Evolutionary conservation across 371 early-diverging fungal genomes (phyloP).

Genomic region (Syncephalastrum sp.): DNA sequence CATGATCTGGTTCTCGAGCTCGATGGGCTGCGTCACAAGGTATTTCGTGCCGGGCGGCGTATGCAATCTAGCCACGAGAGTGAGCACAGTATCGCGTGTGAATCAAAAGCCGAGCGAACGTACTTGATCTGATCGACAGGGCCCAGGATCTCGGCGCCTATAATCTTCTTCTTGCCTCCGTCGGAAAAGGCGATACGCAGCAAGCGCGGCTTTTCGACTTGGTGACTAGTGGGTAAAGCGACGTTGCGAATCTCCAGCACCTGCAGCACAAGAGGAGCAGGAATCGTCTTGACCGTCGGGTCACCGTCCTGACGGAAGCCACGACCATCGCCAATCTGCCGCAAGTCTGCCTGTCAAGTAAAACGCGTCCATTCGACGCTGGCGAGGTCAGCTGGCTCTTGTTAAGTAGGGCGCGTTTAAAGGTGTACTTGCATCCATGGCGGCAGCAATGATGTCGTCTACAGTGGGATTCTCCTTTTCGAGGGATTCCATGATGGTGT

Average conservation of each 20-base stretch:
- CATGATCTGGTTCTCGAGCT: slow-evolving; percentile 30
- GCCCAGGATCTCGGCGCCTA: slow-evolving; percentile 32
- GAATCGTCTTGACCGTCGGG: slow-evolving; percentile 10
- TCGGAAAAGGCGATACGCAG: slow-evolving; percentile 35
- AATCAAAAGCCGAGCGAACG: background rate
- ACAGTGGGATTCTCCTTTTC: slow-evolving; percentile 14
- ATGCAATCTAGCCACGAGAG: slow-evolving; percentile 21
- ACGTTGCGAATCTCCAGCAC: slow-evolving; percentile 35
- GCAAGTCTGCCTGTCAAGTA: slow-evolving; percentile 34
- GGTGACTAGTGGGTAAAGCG: slow-evolving; percentile 33
- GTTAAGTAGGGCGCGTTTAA: background rate
- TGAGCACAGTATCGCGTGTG: background rate
- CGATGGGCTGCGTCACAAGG: slow-evolving; percentile 33
- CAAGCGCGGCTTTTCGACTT: slow-evolving; percentile 35
- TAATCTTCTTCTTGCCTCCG: slow-evolving; percentile 37
- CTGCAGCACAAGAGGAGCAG: slow-evolving; percentile 34
- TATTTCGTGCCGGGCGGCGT: slow-evolving; percentile 48
- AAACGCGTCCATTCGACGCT: background rate
- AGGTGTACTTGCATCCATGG: slow-evolving; percentile 32
- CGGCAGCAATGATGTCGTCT: slow-evolving; percentile 24
- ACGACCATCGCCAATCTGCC: slow-evolving; percentile 23
- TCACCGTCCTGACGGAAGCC: slow-evolving; percentile 23
- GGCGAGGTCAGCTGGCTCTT: background rate
- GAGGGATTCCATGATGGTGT: slow-evolving; percentile 11
- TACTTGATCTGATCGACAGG: slow-evolving; percentile 37